Base-by-base conservation (phyloP, 257 asterid genomes). In the Orobanche coerulescens region DNA sequence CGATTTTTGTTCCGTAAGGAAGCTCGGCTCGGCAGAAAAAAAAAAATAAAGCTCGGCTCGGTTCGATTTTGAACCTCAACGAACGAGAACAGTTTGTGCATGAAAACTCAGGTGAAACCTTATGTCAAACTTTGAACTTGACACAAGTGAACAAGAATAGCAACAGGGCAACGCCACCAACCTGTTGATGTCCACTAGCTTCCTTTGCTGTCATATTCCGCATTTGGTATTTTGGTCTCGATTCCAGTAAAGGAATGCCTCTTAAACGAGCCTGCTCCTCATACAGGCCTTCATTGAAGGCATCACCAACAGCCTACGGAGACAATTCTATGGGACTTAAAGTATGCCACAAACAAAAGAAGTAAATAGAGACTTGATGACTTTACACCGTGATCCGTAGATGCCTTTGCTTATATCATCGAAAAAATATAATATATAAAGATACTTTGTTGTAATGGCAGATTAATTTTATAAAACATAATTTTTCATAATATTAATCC, bases 281-380 rank as follows among this genome's bases (percentile, higher is more conserved):
- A 65, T 93, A 93, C 22, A 93, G 72, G 33, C 99, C 99, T 76
- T 93, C 99, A 77, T 86, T 93, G 67, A 93, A 93, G 59, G 91
- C 99, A 76, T 93, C 99, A 77, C 99, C 99, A 76, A 93, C 96
- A 46, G 99, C 99, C 99, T 93, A 76, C 60, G 42, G 57, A 65
- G 23, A 64, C 22, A 57, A 13, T 49, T 57, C 33, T 57, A 53
- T 56, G 54, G 62, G 39, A 22, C 16, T 61, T 30, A 24, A 63
- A 31, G 22, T 30, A 58, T 49, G n/a, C 57, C 42, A 36, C 19
- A 53, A 43, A 62, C 10, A 24, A 24, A 3, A 53, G 57, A 63
- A 28, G 18, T 11, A 33, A 67, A 15, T n/a, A 58, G 30, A 58
- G 23, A 37, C 31, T 5, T 54, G 39, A 39, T 34, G 51, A 49